These are phyloP conservation scores for Tetraselmis chui DNA, from an alignment of 139 green algal species.

Conservation along the genomic window DNA sequence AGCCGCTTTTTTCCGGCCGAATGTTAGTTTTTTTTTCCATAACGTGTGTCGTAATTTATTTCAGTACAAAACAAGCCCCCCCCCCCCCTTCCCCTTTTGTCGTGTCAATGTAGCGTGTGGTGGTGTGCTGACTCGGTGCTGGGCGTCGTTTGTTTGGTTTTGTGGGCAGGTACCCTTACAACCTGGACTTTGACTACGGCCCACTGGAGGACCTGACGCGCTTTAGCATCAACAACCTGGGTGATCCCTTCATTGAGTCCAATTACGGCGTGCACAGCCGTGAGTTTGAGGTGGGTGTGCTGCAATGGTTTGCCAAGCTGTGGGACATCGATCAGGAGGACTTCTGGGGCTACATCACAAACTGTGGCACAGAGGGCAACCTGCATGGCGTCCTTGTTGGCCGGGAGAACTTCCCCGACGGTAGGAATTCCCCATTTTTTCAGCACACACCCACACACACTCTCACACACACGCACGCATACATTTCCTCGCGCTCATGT, in stretches of 20 bases:
- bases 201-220: constrained; percentile 74
- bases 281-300: constrained; percentile 87
- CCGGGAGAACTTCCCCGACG: constrained; percentile 77
- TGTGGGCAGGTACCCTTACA: constrained; percentile 87
- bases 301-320: constrained; percentile 94
- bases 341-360: constrained; percentile 98
- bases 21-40: background rate
- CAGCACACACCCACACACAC: too few relatives aligned
- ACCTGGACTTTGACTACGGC: constrained; percentile 97
- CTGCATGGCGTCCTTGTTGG: constrained; percentile 93
- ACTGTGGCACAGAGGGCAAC: constrained; percentile 97
- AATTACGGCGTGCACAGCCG: constrained; percentile 94
- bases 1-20: background rate
- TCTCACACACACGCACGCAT: too few relatives aligned
- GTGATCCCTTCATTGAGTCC: constrained; percentile 93
- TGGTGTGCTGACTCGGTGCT: background rate
- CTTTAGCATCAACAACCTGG: constrained; percentile 97
- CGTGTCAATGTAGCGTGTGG: too few relatives aligned
- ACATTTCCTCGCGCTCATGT: too few relatives aligned
- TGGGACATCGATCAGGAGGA: constrained; percentile 91
- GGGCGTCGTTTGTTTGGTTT: background rate
- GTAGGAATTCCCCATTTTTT: constrained; percentile 15
- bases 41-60: background rate
- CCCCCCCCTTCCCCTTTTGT: too few relatives aligned
- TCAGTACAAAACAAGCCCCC: too few relatives aligned